Evolutionary conservation across 306 rosid genomes (phyloP).

Genomic region (Cicer cuneatum): DNA sequence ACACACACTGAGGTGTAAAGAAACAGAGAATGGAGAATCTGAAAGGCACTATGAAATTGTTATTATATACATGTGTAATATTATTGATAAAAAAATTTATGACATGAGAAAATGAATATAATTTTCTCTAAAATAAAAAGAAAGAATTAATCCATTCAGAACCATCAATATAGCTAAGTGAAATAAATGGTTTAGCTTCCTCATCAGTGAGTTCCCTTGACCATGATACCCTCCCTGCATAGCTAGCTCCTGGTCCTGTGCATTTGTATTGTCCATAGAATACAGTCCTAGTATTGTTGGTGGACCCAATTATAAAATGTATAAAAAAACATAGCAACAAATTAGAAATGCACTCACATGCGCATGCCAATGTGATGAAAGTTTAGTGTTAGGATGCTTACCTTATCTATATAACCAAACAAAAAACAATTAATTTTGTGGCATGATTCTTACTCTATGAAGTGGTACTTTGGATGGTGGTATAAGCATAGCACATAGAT

Average conservation of each 20-base stretch:
- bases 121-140: slow-evolving; percentile 28
- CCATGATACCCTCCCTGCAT: slow-evolving; percentile 75
- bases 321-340: slow-evolving; percentile 11
- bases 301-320: slow-evolving; percentile 40
- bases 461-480: no score
- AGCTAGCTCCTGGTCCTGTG: slow-evolving; percentile 72
- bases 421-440: slow-evolving; percentile 10
- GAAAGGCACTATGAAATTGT: slow-evolving; percentile 10
- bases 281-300: slow-evolving; percentile 60
- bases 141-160: slow-evolving; percentile 50
- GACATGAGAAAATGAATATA: background rate
- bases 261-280: slow-evolving; percentile 83
- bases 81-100: slow-evolving; percentile 32
- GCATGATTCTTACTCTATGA: slow-evolving; percentile 16
- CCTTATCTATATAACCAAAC: slow-evolving; percentile 20
- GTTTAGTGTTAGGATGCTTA: slow-evolving; percentile 27
- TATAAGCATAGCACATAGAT: slow-evolving; percentile 58
- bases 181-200: slow-evolving; percentile 73
- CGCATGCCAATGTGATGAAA: slow-evolving; percentile 39
- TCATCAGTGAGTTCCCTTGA: slow-evolving; percentile 70
- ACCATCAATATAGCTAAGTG: slow-evolving; percentile 67
- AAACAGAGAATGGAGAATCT: slow-evolving; percentile 1
- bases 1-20: no score
- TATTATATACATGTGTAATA: background rate
- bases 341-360: slow-evolving; percentile 44